Base-by-base conservation (phyloP, 495 filamentous ascomycete species). In the Annulohypoxylon moriforme region DNA sequence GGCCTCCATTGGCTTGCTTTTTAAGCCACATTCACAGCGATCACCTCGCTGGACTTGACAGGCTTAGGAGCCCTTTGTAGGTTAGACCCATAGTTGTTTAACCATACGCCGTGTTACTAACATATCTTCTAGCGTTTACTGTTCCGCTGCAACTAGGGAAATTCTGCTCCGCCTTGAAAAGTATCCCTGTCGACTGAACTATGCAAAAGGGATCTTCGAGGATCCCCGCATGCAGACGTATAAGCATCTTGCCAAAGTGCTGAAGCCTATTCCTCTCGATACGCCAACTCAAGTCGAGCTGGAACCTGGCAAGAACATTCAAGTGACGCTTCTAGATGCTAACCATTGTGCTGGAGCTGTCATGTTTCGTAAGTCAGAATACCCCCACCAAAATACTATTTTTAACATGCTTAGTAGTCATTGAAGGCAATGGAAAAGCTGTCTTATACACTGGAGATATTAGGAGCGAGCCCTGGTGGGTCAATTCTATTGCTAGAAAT, bases 401-500 rank as follows among this genome's bases (percentile, higher is more conserved):
- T 40, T 13, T 68, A 38, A 64, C 10, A 5, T 58, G 8, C 47
- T 18, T 22, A 11, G n/a, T 9, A 87, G 89, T 98, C 6, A 90
- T 98, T 42, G 92, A 98, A 76, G 89, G 89, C 4, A 77, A 88
- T 58, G 87, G 86, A 6, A 94, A 92, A 59, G 90, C 93, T 7
- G 86, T 94, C 13, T 83, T 98, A 0, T 98, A 97, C 74, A 97
- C 94, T 0, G 95, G 94, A n/a, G 94, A 98, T 76, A 93, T 97
- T 44, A 85, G 95, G 76, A 90, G 91, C 85, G 85, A 87, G 79
- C 82, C 86, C 1, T 86, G 84, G 77, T 85, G 85, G 63, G 84
- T 88, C 29, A 85, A 83, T 56, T 72, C 79, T 0, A 80, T 97
- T 24, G 80, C 83, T 0, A 87, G 91, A 46, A 89, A 93, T 69